Conservation (phyloP, 495 filamentous ascomycete genomes). For the Podospora appendiculata region DNA sequence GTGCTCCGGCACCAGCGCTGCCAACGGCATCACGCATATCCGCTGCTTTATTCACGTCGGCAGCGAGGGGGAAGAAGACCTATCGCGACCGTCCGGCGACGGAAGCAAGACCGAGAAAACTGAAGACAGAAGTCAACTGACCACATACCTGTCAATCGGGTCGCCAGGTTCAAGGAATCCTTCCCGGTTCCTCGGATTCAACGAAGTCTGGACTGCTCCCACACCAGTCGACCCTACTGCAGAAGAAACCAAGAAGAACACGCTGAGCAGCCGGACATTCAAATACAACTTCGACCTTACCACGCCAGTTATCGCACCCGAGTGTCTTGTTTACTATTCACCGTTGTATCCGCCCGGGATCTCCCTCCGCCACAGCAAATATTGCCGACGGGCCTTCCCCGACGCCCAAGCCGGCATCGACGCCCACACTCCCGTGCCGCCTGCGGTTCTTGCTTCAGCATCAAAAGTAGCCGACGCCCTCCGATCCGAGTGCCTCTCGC, state of each 20-base stretch:
- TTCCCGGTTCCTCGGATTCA: not conserved
- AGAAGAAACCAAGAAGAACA: not conserved
- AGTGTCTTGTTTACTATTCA: not conserved
- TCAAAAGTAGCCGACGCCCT: not conserved
- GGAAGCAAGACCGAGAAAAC: not conserved
- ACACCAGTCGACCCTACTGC: not conserved
- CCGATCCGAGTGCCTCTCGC: not conserved
- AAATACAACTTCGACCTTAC: not conserved
- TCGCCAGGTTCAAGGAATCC: not conserved
- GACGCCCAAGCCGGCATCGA: not conserved
- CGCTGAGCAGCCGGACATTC: not conserved
- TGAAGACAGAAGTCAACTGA: too few species aligned
- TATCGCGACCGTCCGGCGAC: not conserved
- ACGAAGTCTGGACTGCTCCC: not conserved
- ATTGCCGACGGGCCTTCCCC: slow-evolving; percentile 1
- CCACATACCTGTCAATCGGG: not conserved
- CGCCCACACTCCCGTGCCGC: not conserved
- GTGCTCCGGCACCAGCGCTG: not conserved
- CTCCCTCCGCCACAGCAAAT: slow-evolving; percentile 2
- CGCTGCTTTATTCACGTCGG: slow-evolving; percentile 3
- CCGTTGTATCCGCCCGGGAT: not conserved
- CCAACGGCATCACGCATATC: slow-evolving; percentile 2
- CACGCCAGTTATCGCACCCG: not conserved
- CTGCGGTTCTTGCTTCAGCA: not conserved
- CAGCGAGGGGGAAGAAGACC: not conserved